A percentile compares a stretch with the other conserved stretches of the same genome.
Conservation (phyloP, 805 yeast species). For the Debaryomyces tyrocola region DNA sequence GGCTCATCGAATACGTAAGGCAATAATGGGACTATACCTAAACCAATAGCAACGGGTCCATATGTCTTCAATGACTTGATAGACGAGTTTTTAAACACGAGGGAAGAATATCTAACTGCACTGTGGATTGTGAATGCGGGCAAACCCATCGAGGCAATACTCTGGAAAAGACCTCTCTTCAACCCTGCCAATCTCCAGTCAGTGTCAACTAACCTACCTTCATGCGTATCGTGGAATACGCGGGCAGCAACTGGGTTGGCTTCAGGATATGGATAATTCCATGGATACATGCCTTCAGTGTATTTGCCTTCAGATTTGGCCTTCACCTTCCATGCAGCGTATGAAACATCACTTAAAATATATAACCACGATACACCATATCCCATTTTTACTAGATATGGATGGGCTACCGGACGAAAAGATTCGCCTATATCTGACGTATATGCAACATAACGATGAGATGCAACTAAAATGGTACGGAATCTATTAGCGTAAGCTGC, state of each 20-base stretch:
- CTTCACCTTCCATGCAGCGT: slow-evolving; percentile 70
- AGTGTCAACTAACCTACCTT: slow-evolving; percentile 38
- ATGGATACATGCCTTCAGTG: slow-evolving; percentile 61
- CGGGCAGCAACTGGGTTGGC: slow-evolving; percentile 40
- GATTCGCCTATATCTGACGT: slow-evolving; percentile 87
- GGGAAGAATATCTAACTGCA: slow-evolving; percentile 67
- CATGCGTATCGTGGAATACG: slow-evolving; percentile 19
- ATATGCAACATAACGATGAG: slow-evolving; percentile 82
- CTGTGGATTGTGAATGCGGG: slow-evolving; percentile 86
- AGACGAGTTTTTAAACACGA: slow-evolving; percentile 55
- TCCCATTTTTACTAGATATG: slow-evolving; percentile 59
- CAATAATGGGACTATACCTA: slow-evolving; percentile 72
- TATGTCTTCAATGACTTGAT: slow-evolving; percentile 52
- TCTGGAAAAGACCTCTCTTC: slow-evolving; percentile 77
- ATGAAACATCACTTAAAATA: slow-evolving; percentile 71
- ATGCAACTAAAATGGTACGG: slow-evolving; percentile 67
- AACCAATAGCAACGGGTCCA: slow-evolving; percentile 80
- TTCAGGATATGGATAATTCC: slow-evolving; percentile 53
- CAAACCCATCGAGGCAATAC: slow-evolving; percentile 81
- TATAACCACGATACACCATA: slow-evolving; percentile 79
- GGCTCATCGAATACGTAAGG: slow-evolving; percentile 85
- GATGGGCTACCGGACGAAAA: slow-evolving; percentile 79
- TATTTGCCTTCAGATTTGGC: slow-evolving; percentile 66
- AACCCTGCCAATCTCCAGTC: slow-evolving; percentile 68
- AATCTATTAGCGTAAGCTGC: slow-evolving; percentile 80